Base-by-base conservation (phyloP, 2,329 filamentous ascomycete genomes). In the Aureobasidium zeae region DNA sequence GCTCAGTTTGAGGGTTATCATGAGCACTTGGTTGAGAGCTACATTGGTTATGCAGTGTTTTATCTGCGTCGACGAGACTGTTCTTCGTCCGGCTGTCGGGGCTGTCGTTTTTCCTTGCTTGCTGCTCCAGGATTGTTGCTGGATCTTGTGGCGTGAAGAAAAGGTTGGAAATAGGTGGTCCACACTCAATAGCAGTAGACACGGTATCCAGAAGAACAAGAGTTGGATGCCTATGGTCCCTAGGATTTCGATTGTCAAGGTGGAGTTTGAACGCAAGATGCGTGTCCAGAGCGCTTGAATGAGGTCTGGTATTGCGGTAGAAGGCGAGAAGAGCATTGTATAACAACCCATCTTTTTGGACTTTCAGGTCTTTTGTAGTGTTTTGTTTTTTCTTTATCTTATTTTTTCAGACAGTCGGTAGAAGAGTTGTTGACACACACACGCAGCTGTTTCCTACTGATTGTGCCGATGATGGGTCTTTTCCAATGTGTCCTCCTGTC, bases 141-240 rank as follows among this genome's bases (percentile, higher is more conserved):
- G 46, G 6, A 48, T 45, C 19, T 45, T 48, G 22, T 48, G 39
- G 3, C 29, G 32, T 4, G 16, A 17, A 2, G 46, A 38, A 16
- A 48, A 45, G 5, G 26, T 22, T 5, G 46, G 41, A 2, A 20
- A 4, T 22, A 15, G 16, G 16, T 20, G 16, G 6, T 44, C 39
- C 10, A 48, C 3, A 11, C 10, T 17, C 2, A 45, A 15, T 1
- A 39, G 25, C 10, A 38, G 15, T 4, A 32, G 13, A 11, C 32
- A 45, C 12, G 46, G 46, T 2, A 48, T 8, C 46, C 46, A 48
- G 34, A 48, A 48, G 15, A 31, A 28, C 5, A 41, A 1, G 3
- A 41, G 3, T 16, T 48, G 46, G 16, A 48, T 32, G 6, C 13
- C 9, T 2, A 45, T 9, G 3, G 16, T 34, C 10, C 46, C 41